These are phyloP conservation scores for Mikania micrantha DNA, from an alignment of 129 eudicot genomes.

Conservation along the genomic window DNA sequence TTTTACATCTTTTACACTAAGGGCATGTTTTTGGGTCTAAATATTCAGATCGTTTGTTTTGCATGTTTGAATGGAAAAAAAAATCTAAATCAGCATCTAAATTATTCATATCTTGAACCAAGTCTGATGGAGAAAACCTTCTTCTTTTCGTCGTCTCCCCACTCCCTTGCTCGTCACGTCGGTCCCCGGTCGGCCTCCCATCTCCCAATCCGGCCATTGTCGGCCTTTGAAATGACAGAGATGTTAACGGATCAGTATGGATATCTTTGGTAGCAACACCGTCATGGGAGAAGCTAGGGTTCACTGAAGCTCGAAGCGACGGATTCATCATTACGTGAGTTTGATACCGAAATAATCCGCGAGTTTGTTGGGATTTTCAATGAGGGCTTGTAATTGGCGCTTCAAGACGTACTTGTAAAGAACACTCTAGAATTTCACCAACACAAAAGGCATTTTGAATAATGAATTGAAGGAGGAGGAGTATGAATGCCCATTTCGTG, in stretches of 20 bases:
- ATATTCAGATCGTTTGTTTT: too few species aligned
- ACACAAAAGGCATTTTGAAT: slow-evolving; percentile 52
- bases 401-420: slow-evolving; percentile 55
- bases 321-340: slow-evolving; percentile 50
- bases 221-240: slow-evolving; percentile 60
- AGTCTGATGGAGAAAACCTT: too few species aligned
- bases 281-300: slow-evolving; percentile 62
- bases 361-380: slow-evolving; percentile 15
- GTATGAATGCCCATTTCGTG: not conserved
- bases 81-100: too few species aligned
- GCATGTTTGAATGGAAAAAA: too few species aligned
- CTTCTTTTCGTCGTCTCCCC: too few species aligned
- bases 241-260: slow-evolving; percentile 61
- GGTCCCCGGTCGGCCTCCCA: slow-evolving; percentile 10
- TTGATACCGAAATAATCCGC: slow-evolving; percentile 46
- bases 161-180: too few species aligned
- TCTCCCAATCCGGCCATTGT: slow-evolving; percentile 21
- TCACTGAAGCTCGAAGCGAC: slow-evolving; percentile 56
- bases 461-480: not conserved
- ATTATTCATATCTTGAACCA: too few species aligned
- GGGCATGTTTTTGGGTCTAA: too few species aligned
- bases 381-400: slow-evolving; percentile 50
- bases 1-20: too few species aligned
- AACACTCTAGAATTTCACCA: slow-evolving; percentile 68
- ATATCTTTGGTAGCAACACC: slow-evolving; percentile 87